A percentile compares a stretch with the other conserved stretches of the same genome.
Conservation (phyloP, 2,329 filamentous ascomycete species). For the Diplodia sapinea region DNA sequence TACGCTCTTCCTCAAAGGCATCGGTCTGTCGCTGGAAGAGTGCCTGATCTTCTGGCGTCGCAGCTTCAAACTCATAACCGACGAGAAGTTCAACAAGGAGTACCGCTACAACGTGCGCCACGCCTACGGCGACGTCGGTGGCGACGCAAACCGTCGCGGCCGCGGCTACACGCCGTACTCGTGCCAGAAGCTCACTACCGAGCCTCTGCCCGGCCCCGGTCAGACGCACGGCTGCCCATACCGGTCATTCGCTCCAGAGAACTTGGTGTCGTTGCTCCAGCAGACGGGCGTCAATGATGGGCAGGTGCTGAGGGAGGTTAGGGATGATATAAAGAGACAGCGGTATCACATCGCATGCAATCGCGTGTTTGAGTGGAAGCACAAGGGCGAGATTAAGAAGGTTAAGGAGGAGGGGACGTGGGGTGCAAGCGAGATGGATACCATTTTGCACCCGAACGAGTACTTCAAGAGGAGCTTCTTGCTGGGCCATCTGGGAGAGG, state of each 20-base stretch:
- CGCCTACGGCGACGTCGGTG: constrained; percentile 91
- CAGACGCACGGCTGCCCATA: constrained; percentile 98
- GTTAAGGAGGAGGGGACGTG: constrained; percentile 56
- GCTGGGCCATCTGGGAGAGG: constrained; percentile 74
- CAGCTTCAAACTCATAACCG: constrained; percentile 82
- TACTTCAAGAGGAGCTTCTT: constrained; percentile 96
- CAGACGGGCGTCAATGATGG: constrained; percentile 79
- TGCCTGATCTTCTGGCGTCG: constrained; percentile 90
- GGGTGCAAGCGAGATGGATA: constrained; percentile 77
- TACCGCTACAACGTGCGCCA: constrained; percentile 98
- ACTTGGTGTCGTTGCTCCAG: constrained; percentile 77
- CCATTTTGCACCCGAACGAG: constrained; percentile 95
- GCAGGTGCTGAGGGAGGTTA: constrained; percentile 77
- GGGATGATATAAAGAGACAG: constrained; percentile 85
- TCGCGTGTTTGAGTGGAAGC: constrained; percentile 86
- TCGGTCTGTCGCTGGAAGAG: constrained; percentile 90
- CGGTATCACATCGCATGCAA: constrained; percentile 97
- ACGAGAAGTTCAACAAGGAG: constrained; percentile 96
- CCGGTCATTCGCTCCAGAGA: constrained; percentile 87
- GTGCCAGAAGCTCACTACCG: constrained; percentile 92
- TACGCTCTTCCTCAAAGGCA: constrained; percentile 93
- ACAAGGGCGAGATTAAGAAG: constrained; percentile 66
- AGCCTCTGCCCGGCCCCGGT: constrained; percentile 83
- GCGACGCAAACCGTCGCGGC: constrained; percentile 84
- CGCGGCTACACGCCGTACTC: constrained; percentile 89